phyloP scores from a whole-genome alignment of 257 asterid genomes.

The Handroanthus guayacan region DNA sequence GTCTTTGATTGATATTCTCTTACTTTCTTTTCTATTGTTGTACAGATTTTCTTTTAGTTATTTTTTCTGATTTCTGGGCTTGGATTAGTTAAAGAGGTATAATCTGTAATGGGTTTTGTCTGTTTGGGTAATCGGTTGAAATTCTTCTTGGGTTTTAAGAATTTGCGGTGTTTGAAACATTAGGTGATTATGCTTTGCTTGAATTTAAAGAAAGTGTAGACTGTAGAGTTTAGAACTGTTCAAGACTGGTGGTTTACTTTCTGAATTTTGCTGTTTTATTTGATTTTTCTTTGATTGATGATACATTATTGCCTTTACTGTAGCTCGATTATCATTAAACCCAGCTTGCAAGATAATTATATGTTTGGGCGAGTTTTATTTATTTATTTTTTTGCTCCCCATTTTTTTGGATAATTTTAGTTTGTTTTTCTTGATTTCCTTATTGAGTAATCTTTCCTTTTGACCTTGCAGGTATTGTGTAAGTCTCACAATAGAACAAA shows the following conservation, averaged over 20 bases:
- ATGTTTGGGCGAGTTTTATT: background rate
- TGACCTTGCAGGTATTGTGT: constrained; percentile 41
- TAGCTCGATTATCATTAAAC: constrained; percentile 7
- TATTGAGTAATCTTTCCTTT: constrained; percentile 11
- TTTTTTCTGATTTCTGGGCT: constrained; percentile 13
- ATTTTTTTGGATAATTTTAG: background rate
- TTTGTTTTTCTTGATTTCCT: constrained; percentile 9
- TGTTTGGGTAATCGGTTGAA: constrained; percentile 20
- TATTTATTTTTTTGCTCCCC: background rate
- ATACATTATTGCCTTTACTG: constrained; percentile 24
- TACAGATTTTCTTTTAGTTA: background rate
- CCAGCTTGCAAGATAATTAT: constrained; percentile 4
- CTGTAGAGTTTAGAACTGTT: constrained; percentile 29
- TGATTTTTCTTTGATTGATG: constrained; percentile 28
- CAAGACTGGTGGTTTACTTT: constrained; percentile 37
- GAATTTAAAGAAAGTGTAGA: constrained; percentile 40
- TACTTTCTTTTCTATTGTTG: background rate
- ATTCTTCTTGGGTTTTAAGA: constrained; percentile 19
- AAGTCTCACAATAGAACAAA: background rate
- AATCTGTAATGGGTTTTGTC: constrained; percentile 40
- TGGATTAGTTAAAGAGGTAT: constrained; percentile 14
- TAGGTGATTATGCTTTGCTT: constrained; percentile 39
- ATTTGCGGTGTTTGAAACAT: constrained; percentile 19
- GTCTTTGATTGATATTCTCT: constrained; percentile 11
- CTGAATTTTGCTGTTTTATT: constrained; percentile 22